Evolutionary conservation across 2,329 filamentous ascomycete species (phyloP), one percentile per base, ranked within the genome.

Genomic region (Pseudocercospora musae): DNA sequence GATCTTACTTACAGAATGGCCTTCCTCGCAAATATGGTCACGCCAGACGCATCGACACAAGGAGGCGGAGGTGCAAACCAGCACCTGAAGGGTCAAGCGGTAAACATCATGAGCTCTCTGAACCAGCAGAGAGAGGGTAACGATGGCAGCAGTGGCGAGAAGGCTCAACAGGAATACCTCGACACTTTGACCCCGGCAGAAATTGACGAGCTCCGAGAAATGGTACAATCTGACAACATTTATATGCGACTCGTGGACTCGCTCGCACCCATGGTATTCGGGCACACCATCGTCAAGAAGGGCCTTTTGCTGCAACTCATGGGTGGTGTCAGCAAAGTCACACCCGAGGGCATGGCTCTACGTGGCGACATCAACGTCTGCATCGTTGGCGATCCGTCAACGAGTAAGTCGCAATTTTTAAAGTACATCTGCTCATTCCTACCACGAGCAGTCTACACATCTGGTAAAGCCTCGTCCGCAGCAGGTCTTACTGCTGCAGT

Each of bases 341-440:
- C 95, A 0, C 85, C 92, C 0, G 95, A 99, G 78, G 94, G 92
- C 65, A 96, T 99, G 92, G 87, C 93, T 66, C 84, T 99, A 48
- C 88, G 95, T 84, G 95, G 95, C 69, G 95, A 99, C 74, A 93
- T 99, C 81, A 99, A 99, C 79, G 96, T 99, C 66, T 99, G 95
- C 78, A 91, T 99, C 69, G 95, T 99, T 62, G 95, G 95, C 63
- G 95, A 99, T 74, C 95, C 95, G 0, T 96, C 91, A 10, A 99
- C 95, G 1, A 96, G 92, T 68, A 99, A 99, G 77, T 97, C 93
- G 31, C 95, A 99, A 72, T 99, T 99, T 77, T 81, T 99, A 71
- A 98, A 98, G 80, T 99, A 99, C 73, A 90, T 99, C 67, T 96
- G 93, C 81, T 95, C 91, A 25, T 93, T 99, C 74, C 87, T 96